phyloP scores from a whole-genome alignment of 2,329 filamentous ascomycete genomes.

The Remersonia thermophila region DNA sequence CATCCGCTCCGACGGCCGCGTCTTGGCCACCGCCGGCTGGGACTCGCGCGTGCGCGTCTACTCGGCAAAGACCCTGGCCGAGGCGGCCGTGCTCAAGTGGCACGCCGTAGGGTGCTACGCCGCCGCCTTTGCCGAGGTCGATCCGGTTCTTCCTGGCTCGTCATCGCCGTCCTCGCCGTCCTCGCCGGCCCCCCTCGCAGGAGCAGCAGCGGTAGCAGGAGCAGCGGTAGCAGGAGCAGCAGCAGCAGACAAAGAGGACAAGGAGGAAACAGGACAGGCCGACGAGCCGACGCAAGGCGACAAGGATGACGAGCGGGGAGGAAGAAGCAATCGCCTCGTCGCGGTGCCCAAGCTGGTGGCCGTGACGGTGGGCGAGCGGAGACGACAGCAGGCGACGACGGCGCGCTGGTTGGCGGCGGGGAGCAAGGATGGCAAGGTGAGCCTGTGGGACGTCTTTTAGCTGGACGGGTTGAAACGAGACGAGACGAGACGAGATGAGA shows the following conservation, averaged over 20 bases:
- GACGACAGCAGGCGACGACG: conserved; percentile 49
- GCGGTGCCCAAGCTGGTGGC: conserved; percentile 21
- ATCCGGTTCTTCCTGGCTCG: background rate
- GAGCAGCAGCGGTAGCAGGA: background rate
- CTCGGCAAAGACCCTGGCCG: conserved; percentile 64
- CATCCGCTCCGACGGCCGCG: conserved; percentile 65
- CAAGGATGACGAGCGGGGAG: conserved; percentile 1
- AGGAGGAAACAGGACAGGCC: too few species aligned
- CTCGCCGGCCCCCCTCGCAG: background rate
- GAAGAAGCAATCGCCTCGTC: conserved; percentile 12
- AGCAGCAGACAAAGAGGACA: conserved; percentile 2
- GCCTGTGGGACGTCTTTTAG: conserved; percentile 88
- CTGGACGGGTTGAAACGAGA: too few species aligned
- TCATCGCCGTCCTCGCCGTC: too few species aligned
- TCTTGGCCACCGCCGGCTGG: conserved; percentile 91
- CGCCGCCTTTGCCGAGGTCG: conserved; percentile 53
- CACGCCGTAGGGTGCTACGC: conserved; percentile 81
- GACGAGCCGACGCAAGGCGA: background rate
- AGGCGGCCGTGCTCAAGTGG: conserved; percentile 89
- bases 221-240: background rate
- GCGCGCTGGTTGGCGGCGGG: conserved; percentile 86
- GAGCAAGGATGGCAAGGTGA: conserved; percentile 89
- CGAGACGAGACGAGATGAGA: too few species aligned
- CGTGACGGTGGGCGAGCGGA: conserved; percentile 47
- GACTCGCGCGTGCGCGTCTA: conserved; percentile 75